Evolutionary conservation across 495 filamentous ascomycete species (phyloP).

Genomic region (Penicillium salamii): DNA sequence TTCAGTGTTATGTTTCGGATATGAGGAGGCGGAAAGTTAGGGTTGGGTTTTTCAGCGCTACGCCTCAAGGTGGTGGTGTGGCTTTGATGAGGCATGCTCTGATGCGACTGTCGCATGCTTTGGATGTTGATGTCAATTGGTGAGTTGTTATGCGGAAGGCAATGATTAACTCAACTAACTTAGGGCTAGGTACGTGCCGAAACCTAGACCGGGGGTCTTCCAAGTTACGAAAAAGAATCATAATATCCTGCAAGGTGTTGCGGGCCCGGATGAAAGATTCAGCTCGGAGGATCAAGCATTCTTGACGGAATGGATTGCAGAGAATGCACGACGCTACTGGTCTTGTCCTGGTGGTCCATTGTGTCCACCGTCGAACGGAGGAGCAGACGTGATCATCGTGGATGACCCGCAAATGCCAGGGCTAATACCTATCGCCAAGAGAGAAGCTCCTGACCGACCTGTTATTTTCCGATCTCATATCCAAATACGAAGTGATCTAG

Average conservation of each 20-base stretch:
- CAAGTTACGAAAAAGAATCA: conserved; percentile 87
- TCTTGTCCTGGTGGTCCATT: conserved; percentile 65
- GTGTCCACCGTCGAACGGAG: conserved; percentile 62
- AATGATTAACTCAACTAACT: background rate
- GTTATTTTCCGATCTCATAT: conserved; percentile 82
- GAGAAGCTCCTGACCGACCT: conserved; percentile 67
- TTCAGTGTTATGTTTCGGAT: conserved; percentile 63
- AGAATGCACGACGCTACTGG: conserved; percentile 79
- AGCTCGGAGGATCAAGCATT: conserved; percentile 55
- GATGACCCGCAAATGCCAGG: too few relatives aligned
- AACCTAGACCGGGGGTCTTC: conserved; percentile 80
- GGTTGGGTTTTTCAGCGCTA: conserved; percentile 83
- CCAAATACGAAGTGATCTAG: conserved; percentile 75
- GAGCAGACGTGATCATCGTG: too few relatives aligned
- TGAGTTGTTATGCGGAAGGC: conserved; percentile 48
- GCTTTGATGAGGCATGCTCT: conserved; percentile 87
- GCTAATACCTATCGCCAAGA: conserved; percentile 74
- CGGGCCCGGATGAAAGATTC: conserved; percentile 59
- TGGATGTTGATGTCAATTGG: conserved; percentile 74
- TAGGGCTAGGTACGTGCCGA: conserved; percentile 64
- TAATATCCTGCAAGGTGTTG: conserved; percentile 88
- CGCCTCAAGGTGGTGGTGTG: conserved; percentile 85
- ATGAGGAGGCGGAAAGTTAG: conserved; percentile 66
- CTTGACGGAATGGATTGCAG: conserved; percentile 70
- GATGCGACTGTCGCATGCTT: conserved; percentile 63